Conservation (phyloP, 805 yeast genomes). For the Priceomyces castillae region DNA sequence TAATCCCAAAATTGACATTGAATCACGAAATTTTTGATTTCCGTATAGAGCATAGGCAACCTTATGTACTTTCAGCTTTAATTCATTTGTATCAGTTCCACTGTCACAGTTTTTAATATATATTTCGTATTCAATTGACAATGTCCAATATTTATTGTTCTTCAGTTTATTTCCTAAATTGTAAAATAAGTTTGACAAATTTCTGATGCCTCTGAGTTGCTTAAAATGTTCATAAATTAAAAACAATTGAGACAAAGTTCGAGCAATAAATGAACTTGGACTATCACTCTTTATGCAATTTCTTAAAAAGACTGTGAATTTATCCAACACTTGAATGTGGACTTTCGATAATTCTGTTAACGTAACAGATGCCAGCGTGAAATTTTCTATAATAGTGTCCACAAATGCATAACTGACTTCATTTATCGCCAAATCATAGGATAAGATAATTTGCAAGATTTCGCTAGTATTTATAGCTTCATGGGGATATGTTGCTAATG, state of each 20-base stretch:
- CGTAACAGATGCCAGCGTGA: background rate
- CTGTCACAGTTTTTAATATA: conserved; percentile 9
- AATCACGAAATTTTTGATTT: conserved; percentile 5
- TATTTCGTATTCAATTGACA: conserved; percentile 32
- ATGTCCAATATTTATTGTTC: conserved; percentile 10
- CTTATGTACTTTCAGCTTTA: conserved; percentile 31
- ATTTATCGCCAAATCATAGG: conserved; percentile 2
- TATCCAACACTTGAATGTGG: conserved; percentile 6
- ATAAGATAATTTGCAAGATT: background rate
- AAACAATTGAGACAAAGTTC: conserved; percentile 10
- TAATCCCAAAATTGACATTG: conserved; percentile 2
- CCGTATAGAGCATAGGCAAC: conserved; percentile 28
- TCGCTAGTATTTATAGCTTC: background rate
- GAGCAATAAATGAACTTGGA: background rate
- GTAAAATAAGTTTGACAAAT: conserved; percentile 45
- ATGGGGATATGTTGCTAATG: background rate
- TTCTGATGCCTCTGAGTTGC: conserved; percentile 41
- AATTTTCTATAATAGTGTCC: background rate
- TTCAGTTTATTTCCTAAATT: conserved; percentile 33
- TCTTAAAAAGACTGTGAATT: conserved; percentile 5
- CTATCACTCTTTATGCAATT: conserved; percentile 4
- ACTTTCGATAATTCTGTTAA: background rate
- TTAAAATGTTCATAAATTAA: conserved; percentile 17
- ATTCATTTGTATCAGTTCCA: conserved; percentile 11
- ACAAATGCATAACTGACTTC: conserved; percentile 6